Evolutionary conservation across 2,329 filamentous ascomycete genomes (phyloP).

Genomic region (Pestalotiopsis sp.): DNA sequence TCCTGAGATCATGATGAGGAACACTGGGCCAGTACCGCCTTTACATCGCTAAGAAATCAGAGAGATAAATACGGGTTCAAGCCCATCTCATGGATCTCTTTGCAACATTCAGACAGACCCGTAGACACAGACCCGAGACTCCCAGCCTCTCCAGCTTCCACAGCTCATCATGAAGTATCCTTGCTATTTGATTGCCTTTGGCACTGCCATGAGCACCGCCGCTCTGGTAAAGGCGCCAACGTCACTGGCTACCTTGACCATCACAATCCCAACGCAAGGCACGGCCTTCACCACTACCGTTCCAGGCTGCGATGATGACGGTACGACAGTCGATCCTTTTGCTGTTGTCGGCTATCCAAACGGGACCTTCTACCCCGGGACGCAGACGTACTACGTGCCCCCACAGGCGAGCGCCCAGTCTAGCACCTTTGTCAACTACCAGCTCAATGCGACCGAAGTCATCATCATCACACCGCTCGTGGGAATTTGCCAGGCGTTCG

Average conservation of each 20-base stretch:
- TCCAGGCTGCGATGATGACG: slow-evolving; percentile 13
- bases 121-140: too few species aligned
- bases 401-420: slow-evolving; percentile 11
- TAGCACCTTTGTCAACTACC: slow-evolving; percentile 9
- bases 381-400: slow-evolving; percentile 14
- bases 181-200: neutral
- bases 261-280: slow-evolving; percentile 14
- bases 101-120: too few species aligned
- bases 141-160: neutral
- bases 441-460: slow-evolving; percentile 16
- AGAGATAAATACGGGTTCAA: too few species aligned
- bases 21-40: too few species aligned
- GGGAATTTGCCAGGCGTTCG: slow-evolving; percentile 9
- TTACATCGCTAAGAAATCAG: too few species aligned
- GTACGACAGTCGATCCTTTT: slow-evolving; percentile 14
- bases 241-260: slow-evolving; percentile 9
- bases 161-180: neutral
- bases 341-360: slow-evolving; percentile 16
- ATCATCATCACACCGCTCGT: slow-evolving; percentile 11
- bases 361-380: slow-evolving; percentile 17
- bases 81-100: too few species aligned
- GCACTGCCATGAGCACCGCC: neutral
- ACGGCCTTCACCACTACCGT: slow-evolving; percentile 14
- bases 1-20: too few species aligned
- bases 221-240: slow-evolving; percentile 1